A percentile compares a stretch with the other conserved stretches of the same genome.
Conservation (phyloP, 1,139 yeast genomes). For the Pichia terricola region DNA sequence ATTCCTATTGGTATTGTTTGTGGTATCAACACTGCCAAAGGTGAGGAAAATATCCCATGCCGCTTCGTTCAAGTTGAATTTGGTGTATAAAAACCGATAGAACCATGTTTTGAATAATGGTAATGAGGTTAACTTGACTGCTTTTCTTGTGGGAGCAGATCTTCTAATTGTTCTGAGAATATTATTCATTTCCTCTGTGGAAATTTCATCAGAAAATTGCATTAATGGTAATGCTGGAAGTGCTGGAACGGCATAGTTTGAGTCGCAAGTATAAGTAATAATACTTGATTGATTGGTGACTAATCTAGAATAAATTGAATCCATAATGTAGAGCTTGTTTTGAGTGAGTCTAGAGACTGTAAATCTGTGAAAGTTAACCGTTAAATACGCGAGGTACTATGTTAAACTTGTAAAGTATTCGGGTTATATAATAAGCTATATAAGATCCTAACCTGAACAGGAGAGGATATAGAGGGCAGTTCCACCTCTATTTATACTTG, state of each 20-base stretch:
- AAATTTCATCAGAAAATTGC: not conserved
- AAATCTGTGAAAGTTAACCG: too few species aligned
- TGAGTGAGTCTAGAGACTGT: not conserved
- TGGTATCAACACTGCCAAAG: not conserved
- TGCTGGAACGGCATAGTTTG: not conserved
- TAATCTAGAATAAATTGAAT: not conserved
- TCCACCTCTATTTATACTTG: too few species aligned
- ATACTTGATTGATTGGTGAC: not conserved
- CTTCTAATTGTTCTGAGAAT: slow-evolving; percentile 1
- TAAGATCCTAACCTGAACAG: too few species aligned
- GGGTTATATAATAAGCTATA: too few species aligned
- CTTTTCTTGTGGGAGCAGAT: slow-evolving; percentile 1
- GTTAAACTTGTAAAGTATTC: too few species aligned
- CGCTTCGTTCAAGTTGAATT: not conserved
- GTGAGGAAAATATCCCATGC: not conserved
- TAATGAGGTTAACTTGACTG: not conserved
- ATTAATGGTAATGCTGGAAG: not conserved
- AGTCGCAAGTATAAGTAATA: not conserved
- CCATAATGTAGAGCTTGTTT: not conserved
- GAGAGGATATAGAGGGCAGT: too few species aligned
- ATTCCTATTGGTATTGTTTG: not conserved
- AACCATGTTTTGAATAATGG: slow-evolving; percentile 2
- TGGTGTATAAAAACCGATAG: not conserved
- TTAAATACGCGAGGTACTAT: too few species aligned
- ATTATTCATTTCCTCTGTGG: not conserved